phyloP scores from a whole-genome alignment of 1,139 yeast genomes.

The Tardiomyces blankii region DNA sequence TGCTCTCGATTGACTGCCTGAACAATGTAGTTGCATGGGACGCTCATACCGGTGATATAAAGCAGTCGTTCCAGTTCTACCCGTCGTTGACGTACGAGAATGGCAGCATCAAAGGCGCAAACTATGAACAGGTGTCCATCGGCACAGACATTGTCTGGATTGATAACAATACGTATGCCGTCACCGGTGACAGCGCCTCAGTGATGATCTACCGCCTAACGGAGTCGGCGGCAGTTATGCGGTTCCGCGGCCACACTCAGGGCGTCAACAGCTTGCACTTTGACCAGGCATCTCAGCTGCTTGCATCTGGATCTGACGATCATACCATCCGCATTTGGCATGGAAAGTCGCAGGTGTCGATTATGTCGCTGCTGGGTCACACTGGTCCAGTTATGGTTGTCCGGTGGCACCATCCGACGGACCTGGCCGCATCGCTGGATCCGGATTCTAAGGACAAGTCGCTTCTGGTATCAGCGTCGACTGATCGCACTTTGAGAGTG shows the following conservation, averaged over 20 bases:
- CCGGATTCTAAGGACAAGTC: conserved; percentile 9
- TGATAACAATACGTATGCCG: conserved; percentile 55
- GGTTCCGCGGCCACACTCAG: conserved; percentile 57
- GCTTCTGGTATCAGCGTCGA: conserved; percentile 37
- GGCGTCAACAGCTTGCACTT: conserved; percentile 48
- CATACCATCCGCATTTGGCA: conserved; percentile 60
- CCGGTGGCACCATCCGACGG: conserved; percentile 17
- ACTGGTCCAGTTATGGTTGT: conserved; percentile 20
- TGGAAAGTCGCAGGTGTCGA: conserved; percentile 21
- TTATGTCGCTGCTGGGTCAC: conserved; percentile 20
- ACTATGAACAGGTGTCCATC: neutral
- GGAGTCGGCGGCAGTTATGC: conserved; percentile 44
- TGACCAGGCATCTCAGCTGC: conserved; percentile 38
- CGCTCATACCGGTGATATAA: conserved; percentile 35
- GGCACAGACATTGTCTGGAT: conserved; percentile 66
- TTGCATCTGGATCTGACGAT: conserved; percentile 75
- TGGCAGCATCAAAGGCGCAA: conserved; percentile 5
- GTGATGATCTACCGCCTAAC: conserved; percentile 50
- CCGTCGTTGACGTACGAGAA: conserved; percentile 6
- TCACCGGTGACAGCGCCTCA: conserved; percentile 47
- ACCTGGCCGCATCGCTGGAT: conserved; percentile 5
- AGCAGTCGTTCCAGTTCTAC: conserved; percentile 18
- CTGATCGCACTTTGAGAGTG: conserved; percentile 59
- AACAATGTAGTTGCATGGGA: conserved; percentile 45
- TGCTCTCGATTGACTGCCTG: conserved; percentile 33